A percentile compares a stretch with the other conserved stretches of the same genome.
Evolutionary conservation across 2,329 filamentous ascomycete species (phyloP).

Genomic region (Trichoderma afroharzianum): DNA sequence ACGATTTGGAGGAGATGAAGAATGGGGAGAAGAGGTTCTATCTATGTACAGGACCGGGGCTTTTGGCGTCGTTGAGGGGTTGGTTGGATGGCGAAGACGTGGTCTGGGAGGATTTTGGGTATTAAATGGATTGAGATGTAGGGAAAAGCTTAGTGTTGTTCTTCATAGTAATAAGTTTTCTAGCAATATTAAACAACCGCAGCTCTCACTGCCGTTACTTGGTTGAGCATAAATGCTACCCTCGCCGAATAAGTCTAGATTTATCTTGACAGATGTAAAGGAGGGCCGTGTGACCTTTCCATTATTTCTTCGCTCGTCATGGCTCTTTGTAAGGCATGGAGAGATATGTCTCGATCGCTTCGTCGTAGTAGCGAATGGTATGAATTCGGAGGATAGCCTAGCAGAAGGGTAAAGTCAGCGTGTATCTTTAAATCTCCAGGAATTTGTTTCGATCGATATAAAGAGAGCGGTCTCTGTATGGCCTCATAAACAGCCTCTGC

Average conservation of each 20-base stretch:
- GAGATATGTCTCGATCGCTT: neutral
- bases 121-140: slow-evolving; percentile 34
- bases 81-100: slow-evolving; percentile 56
- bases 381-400: neutral
- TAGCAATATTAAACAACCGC: neutral
- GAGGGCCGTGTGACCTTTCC: neutral
- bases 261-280: neutral
- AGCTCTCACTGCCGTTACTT: neutral
- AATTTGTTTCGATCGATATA: neutral
- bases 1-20: slow-evolving; percentile 41
- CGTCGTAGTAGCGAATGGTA: neutral
- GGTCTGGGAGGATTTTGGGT: slow-evolving; percentile 59
- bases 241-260: neutral
- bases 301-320: neutral
- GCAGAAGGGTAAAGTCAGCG: neutral
- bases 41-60: slow-evolving; percentile 44
- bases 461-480: neutral
- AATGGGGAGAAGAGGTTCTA: slow-evolving; percentile 46
- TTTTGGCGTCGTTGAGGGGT: slow-evolving; percentile 40
- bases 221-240: neutral
- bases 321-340: neutral
- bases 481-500: neutral
- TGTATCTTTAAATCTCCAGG: neutral
- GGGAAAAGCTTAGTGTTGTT: accelerated
- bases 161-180: neutral